Percentiles rank a stretch among this genome's conserved stretches.
Evolutionary conservation across 768 basidiomycete species (phyloP).

Genomic region (Amyloporia xantha): DNA sequence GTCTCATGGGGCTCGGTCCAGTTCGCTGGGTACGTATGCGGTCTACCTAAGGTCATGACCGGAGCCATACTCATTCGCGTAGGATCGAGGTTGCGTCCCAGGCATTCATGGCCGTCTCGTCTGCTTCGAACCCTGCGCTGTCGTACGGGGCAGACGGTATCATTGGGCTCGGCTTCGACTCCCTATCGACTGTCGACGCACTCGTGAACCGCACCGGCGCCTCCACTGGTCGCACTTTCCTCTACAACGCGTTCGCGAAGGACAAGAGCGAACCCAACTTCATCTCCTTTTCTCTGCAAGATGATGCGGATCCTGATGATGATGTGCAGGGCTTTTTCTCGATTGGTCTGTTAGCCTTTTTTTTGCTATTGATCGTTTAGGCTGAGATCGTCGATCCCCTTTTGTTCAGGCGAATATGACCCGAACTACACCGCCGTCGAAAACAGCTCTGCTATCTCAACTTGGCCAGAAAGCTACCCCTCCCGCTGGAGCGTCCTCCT

Average conservation of each 20-base stretch:
- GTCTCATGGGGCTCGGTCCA: slow-evolving; percentile 55
- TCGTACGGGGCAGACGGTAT: slow-evolving; percentile 68
- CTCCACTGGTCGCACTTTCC: slow-evolving; percentile 57
- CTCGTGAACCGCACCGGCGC: slow-evolving; percentile 50
- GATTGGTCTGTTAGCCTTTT: slow-evolving; percentile 42
- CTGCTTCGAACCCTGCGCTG: slow-evolving; percentile 66
- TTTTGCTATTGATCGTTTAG: not conserved
- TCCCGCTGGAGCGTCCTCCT: slow-evolving; percentile 72
- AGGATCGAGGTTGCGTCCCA: slow-evolving; percentile 64
- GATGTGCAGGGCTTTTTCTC: slow-evolving; percentile 64
- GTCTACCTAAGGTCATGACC: slow-evolving; percentile 2
- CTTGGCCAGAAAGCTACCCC: slow-evolving; percentile 63
- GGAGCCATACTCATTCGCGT: not conserved
- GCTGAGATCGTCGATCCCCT: not conserved
- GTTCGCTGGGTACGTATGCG: slow-evolving; percentile 57
- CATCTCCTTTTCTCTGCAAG: slow-evolving; percentile 69
- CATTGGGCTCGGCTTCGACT: slow-evolving; percentile 71
- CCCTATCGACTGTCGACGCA: slow-evolving; percentile 66
- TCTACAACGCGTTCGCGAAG: slow-evolving; percentile 69
- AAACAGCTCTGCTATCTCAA: slow-evolving; percentile 55
- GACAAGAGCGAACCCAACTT: slow-evolving; percentile 72
- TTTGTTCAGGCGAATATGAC: slow-evolving; percentile 54
- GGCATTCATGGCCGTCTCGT: slow-evolving; percentile 60
- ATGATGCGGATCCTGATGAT: slow-evolving; percentile 44
- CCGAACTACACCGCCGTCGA: slow-evolving; percentile 53